Base-by-base conservation (phyloP, 2,329 filamentous ascomycete species). In the Didymella pinodella region DNA sequence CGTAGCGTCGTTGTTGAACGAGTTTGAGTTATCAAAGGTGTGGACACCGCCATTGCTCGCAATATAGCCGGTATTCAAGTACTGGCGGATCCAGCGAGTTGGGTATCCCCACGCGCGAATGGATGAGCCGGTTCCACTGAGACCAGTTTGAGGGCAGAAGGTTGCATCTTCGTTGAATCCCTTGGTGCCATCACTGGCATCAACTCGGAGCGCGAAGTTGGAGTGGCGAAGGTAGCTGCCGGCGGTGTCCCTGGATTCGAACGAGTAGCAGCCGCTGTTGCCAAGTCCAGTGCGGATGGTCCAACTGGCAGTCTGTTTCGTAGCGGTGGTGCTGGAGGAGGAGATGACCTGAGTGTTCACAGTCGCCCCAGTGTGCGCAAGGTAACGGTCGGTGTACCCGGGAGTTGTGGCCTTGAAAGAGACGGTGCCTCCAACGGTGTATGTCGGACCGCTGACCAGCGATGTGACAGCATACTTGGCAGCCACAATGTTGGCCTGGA, bases 161-260 rank as follows among this genome's bases (percentile, higher is more conserved):
- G 87, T 89, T 7, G 86, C 85, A 47, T 89, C 86, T 64, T 89
- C 86, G 4, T 75, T 36, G 74, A 88, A 87, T 50, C 77, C 74
- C 78, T 88, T 86, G 54, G 77, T 79, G 53, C 81, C 81, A 61
- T 88, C 86, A 62, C 82, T 81, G 56, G 81, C 79, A 41, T 77
- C 72, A 45, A 88, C 63, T 32, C 72, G 46, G 0, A 89, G 82
- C 28, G 22, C 78, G 50, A 86, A 89, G 72, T 83, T 68, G 61
- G 72, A 78, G 75, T 89, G 86, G 0, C 86, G 79, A 4, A 89
- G 78, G 69, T 80, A 89, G 75, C 82, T 85, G 3, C 86, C 86
- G 1, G 86, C 76, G 0, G 82, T 82, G 59, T 88, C 85, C 11
- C 72, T 74, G 0, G 85, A 86, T 74, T 89, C 86, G 61, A 89